Evolutionary conservation across 257 asterid species (phyloP).

Genomic region (Solanum habrochaites): DNA sequence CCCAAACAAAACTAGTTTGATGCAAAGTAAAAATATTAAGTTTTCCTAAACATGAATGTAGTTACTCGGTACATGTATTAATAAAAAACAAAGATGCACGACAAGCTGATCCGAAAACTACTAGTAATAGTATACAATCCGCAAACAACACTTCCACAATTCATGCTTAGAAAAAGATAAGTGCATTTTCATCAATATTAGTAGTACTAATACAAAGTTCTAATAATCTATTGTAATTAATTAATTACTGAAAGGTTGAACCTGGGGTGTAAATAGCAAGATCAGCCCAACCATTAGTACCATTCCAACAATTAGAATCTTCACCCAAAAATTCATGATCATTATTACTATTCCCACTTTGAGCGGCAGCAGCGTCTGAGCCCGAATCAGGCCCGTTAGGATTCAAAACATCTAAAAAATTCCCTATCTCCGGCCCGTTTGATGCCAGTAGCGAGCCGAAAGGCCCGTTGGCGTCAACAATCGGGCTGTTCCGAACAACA

Average conservation of each 20-base stretch:
- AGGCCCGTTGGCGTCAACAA: conserved; percentile 13
- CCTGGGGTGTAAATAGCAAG: conserved; percentile 59
- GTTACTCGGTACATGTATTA: not conserved
- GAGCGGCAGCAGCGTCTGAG: conserved; percentile 1
- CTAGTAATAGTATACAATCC: not conserved
- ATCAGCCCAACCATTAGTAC: conserved; percentile 52
- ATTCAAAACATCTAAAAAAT: conserved; percentile 23
- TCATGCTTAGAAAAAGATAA: not conserved
- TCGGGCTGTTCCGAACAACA: not conserved
- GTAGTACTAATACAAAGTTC: not conserved
- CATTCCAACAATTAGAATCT: conserved; percentile 27
- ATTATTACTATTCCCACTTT: conserved; percentile 5
- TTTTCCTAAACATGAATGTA: not conserved
- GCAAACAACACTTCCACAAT: not conserved
- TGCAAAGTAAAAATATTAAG: not conserved
- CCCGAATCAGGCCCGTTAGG: not conserved
- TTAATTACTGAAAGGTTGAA: conserved; percentile 24
- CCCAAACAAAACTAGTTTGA: not conserved
- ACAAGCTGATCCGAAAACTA: not conserved
- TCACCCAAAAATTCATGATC: conserved; percentile 17
- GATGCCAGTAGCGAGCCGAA: conserved; percentile 42
- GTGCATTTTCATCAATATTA: not conserved
- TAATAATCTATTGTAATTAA: not conserved
- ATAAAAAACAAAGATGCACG: too few relatives aligned
- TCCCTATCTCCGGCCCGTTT: conserved; percentile 34